Conservation (phyloP, 1,284 basidiomycete genomes). For the Calocybe gambosa region DNA sequence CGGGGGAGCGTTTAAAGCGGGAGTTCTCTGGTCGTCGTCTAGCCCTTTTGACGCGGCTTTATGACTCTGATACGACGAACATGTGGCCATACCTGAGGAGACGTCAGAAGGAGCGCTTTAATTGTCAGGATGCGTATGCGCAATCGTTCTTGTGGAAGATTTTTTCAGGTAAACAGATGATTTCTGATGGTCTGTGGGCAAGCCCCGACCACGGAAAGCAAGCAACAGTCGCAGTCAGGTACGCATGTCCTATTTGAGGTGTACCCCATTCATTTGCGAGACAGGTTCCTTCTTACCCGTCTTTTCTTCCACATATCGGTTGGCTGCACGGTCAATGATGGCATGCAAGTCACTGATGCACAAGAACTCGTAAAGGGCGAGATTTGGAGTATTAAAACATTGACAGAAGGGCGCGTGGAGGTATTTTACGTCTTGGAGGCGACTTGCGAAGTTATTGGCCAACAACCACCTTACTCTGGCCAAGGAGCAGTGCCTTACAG, state of each 20-base stretch:
- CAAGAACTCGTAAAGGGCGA: slow-evolving; percentile 48
- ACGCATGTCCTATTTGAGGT: not conserved
- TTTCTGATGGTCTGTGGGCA: slow-evolving; percentile 48
- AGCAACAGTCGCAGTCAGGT: slow-evolving; percentile 52
- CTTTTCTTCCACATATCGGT: slow-evolving; percentile 58
- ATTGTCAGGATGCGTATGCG: slow-evolving; percentile 33
- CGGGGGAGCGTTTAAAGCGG: slow-evolving; percentile 37
- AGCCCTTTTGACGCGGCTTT: slow-evolving; percentile 27
- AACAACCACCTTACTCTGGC: slow-evolving; percentile 14
- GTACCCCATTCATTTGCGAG: slow-evolving; percentile 1
- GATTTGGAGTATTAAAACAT: slow-evolving; percentile 50
- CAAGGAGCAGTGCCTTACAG: not conserved
- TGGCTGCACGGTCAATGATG: slow-evolving; percentile 25
- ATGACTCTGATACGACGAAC: slow-evolving; percentile 45
- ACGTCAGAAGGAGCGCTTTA: slow-evolving; percentile 38
- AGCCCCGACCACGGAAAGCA: slow-evolving; percentile 55
- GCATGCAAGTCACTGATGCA: slow-evolving; percentile 35
- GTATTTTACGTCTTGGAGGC: slow-evolving; percentile 52
- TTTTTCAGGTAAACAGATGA: slow-evolving; percentile 25
- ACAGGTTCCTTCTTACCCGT: slow-evolving; percentile 56
- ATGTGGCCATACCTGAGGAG: slow-evolving; percentile 62
- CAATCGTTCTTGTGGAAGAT: slow-evolving; percentile 43
- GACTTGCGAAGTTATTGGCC: slow-evolving; percentile 67
- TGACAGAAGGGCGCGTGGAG: slow-evolving; percentile 21
- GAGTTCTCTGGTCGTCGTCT: slow-evolving; percentile 46